A percentile compares a stretch with the other conserved stretches of the same genome.
Conservation (phyloP, 495 filamentous ascomycete species). For the Penicillium robsamsonii region DNA sequence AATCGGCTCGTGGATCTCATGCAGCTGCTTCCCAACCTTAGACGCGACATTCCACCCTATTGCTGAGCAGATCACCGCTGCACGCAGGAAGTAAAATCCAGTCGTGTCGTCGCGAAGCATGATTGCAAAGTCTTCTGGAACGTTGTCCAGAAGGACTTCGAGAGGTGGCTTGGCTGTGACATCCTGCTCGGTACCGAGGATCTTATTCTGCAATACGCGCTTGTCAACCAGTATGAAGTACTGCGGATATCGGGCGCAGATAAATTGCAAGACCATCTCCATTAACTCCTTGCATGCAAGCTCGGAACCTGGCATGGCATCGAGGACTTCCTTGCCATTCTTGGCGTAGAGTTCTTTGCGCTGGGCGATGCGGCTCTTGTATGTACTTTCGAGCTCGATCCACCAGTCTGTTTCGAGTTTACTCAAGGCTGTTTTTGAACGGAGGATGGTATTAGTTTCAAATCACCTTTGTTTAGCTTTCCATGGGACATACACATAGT, state of each 20-base stretch:
- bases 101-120: constrained; percentile 69
- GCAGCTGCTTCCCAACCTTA: constrained; percentile 71
- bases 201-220: constrained; percentile 64
- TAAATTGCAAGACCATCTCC: constrained; percentile 83
- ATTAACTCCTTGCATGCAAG: constrained; percentile 84
- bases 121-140: constrained; percentile 87
- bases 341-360: constrained; percentile 66
- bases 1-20: constrained; percentile 73
- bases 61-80: constrained; percentile 74
- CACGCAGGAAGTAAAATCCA: constrained; percentile 74
- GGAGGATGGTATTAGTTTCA: constrained; percentile 11
- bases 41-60: constrained; percentile 77
- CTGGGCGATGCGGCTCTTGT: constrained; percentile 65
- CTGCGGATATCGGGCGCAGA: constrained; percentile 74
- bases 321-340: constrained; percentile 63
- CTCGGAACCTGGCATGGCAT: constrained; percentile 73
- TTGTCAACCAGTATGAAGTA: constrained; percentile 67
- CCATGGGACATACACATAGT: constrained; percentile 74
- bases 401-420: constrained; percentile 87
- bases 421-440: constrained; percentile 57
- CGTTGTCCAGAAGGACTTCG: constrained; percentile 71
- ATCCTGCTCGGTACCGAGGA: constrained; percentile 64
- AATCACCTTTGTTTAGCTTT: not conserved
- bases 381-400: constrained; percentile 83
- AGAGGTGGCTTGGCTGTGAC: constrained; percentile 65